Conservation (phyloP, 768 basidiomycete species). For the Sutorius australiensis region DNA sequence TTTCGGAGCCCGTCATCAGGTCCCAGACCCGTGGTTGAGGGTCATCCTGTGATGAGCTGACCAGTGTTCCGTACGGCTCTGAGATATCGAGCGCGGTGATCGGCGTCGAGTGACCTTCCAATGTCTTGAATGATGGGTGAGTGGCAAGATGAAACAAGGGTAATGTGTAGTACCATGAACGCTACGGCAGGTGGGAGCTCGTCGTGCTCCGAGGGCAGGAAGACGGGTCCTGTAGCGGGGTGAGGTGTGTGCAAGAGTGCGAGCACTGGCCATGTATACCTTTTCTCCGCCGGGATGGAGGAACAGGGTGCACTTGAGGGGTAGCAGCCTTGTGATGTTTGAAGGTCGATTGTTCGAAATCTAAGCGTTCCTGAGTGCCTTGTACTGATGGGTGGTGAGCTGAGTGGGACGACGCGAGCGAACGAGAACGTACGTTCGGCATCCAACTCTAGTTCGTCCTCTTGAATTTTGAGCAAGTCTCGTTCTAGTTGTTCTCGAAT, state of each 20-base stretch:
- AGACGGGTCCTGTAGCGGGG: conserved; percentile 69
- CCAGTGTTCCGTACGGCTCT: conserved; percentile 93
- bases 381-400: conserved; percentile 52
- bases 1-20: conserved; percentile 81
- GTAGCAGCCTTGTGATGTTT: conserved; percentile 22
- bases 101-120: conserved; percentile 75
- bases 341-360: conserved; percentile 55
- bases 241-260: conserved; percentile 3
- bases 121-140: conserved; percentile 51
- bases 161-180: conserved; percentile 72
- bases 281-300: conserved; percentile 34
- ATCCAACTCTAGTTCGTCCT: conserved; percentile 95
- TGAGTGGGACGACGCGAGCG: neutral
- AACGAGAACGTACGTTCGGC: conserved; percentile 73
- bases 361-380: conserved; percentile 82
- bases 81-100: conserved; percentile 92
- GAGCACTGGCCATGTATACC: conserved; percentile 9
- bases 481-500: conserved; percentile 79
- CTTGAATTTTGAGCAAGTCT: conserved; percentile 81
- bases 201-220: conserved; percentile 95
- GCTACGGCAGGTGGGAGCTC: conserved; percentile 92
- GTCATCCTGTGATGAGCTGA: conserved; percentile 84
- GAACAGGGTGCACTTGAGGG: conserved; percentile 12
- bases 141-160: neutral
- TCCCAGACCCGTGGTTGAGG: conserved; percentile 92